Evolutionary conservation across 192 early-diverging fungal genomes (phyloP).

Genomic region (Coemansia sp.): DNA sequence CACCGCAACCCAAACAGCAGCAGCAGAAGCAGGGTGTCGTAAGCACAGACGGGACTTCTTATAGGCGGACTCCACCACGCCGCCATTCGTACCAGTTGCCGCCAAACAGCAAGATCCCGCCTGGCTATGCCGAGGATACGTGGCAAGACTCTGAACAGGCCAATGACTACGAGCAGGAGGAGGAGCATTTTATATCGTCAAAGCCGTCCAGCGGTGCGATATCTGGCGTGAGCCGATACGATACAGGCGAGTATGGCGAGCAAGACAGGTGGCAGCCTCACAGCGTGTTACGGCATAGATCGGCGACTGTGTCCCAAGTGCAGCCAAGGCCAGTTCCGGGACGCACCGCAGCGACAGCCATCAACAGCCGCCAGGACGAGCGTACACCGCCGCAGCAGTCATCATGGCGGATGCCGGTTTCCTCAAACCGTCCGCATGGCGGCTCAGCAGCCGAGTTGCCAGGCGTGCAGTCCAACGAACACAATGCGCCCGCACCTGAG

Average conservation of each 20-base stretch:
- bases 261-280: slow-evolving; percentile 13
- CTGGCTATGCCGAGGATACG: neutral
- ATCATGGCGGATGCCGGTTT: neutral
- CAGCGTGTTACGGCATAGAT: slow-evolving; percentile 26
- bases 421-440: neutral
- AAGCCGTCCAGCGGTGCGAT: neutral
- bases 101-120: neutral
- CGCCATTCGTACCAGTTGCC: slow-evolving; percentile 49
- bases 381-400: neutral
- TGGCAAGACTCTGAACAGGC: neutral
- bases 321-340: slow-evolving; percentile 3
- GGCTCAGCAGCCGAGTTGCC: neutral
- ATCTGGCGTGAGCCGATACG: slow-evolving; percentile 5
- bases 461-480: neutral
- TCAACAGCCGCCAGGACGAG: neutral
- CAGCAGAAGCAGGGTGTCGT: neutral
- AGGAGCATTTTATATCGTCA: slow-evolving; percentile 5
- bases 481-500: neutral
- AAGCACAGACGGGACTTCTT: slow-evolving; percentile 11
- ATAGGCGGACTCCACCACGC: slow-evolving; percentile 31
- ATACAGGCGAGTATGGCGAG: slow-evolving; percentile 6
- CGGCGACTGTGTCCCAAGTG: slow-evolving; percentile 46
- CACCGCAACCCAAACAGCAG: neutral
- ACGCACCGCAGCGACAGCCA: neutral
- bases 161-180: slow-evolving; percentile 8